phyloP scores from a whole-genome alignment of 768 basidiomycete genomes.

The Epithele typhae region DNA sequence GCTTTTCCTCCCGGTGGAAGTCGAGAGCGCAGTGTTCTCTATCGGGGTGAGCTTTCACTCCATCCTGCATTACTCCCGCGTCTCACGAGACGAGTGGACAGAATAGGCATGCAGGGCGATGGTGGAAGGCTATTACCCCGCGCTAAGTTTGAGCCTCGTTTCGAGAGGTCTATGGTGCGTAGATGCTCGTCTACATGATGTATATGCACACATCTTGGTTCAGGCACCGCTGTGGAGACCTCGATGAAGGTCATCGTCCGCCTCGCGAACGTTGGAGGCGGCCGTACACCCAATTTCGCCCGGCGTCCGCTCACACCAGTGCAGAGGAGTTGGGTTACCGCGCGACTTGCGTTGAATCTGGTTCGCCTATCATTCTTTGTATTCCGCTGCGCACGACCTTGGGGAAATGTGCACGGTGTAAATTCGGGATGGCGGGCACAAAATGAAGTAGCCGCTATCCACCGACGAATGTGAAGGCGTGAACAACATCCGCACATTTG shows the following conservation, averaged over 20 bases:
- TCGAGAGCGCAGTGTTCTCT: slow-evolving; percentile 56
- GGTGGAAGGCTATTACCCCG: slow-evolving; percentile 42
- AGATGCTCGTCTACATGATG: neutral
- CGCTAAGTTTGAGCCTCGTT: too few species aligned
- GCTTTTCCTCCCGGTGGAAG: slow-evolving; percentile 53
- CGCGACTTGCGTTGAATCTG: slow-evolving; percentile 52
- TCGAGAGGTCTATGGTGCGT: slow-evolving; percentile 56
- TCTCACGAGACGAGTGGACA: slow-evolving; percentile 15
- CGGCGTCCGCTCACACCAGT: slow-evolving; percentile 22
- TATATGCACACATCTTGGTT: neutral
- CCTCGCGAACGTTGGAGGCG: slow-evolving; percentile 52
- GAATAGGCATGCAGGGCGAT: slow-evolving; percentile 69
- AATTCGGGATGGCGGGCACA: too few species aligned
- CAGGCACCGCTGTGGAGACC: slow-evolving; percentile 63
- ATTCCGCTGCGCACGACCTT: too few species aligned
- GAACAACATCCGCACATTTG: too few species aligned
- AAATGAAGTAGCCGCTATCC: too few species aligned
- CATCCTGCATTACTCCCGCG: too few species aligned
- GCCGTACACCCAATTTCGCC: slow-evolving; percentile 52
- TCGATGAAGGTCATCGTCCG: slow-evolving; percentile 53
- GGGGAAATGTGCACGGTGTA: too few species aligned
- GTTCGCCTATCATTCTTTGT: slow-evolving; percentile 20
- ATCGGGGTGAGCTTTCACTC: slow-evolving; percentile 46
- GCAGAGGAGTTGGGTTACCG: slow-evolving; percentile 45
- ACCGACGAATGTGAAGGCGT: too few species aligned